Base-by-base conservation (phyloP, 2,329 filamentous ascomycete genomes). In the Hypoxylon sp. region DNA sequence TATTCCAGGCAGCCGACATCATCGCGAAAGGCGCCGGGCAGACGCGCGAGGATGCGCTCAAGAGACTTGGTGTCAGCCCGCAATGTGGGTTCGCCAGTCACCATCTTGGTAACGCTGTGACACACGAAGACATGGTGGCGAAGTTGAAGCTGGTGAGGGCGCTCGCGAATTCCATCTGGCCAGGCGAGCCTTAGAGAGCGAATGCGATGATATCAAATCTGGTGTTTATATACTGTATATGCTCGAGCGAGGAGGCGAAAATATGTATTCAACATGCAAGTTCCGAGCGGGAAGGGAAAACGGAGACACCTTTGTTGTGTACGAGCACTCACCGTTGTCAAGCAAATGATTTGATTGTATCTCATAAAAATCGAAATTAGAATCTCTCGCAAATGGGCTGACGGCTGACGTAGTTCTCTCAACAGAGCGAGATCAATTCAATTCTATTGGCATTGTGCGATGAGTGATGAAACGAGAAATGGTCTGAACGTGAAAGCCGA, bases 41-140 rank as follows among this genome's bases (percentile, higher is more conserved):
- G 71, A 81, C 76, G 4, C 76, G 78, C 35, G 81, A 89, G 68
- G 80, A 90, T 67, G 87, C 87, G 0, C 73, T 92, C 7, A 78
- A 86, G 70, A 80, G 86, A 60, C 74, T 91, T 31, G 78, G 80
- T 31, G 81, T 90, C n/a, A 88, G 83, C 65, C 87, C 88, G 0
- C 87, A 90, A 72, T 89, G 86, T 67, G 86, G 86, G 2, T 89
- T 89, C 69, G 89, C 88, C 17, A 89, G 84, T 38, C 88, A 92
- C 67, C 83, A 87, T 57, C 83, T 83, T 62, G 89, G 88, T 0
- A 90, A 92, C 67, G 78, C 83, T 16, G 76, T 92, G 50, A 82
- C 78, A 17, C 78, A 81, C 57, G 81, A 89, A 30, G 87, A 89
- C 58, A 88, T 91, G 86, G 81, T 83, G 69, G 83, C 80, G 67